Evolutionary conservation across 192 early-diverging fungal species (phyloP).

Genomic region (Jimgerdemannia lactiflua): DNA sequence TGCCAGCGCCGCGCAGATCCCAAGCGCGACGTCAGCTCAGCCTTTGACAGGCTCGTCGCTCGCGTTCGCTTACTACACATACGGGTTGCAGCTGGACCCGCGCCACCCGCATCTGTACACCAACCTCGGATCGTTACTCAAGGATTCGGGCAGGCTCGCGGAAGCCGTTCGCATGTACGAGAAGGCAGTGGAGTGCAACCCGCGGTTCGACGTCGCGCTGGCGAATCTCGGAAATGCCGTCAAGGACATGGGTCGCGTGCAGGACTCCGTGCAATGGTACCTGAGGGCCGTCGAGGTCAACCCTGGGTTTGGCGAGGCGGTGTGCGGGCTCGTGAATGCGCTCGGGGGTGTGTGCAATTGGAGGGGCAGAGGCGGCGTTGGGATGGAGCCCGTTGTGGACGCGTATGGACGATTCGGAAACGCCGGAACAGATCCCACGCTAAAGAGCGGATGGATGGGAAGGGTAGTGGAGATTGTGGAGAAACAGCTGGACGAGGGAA

Average conservation of each 20-base stretch:
- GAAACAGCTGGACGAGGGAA: slow-evolving; percentile 68
- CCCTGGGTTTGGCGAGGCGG: slow-evolving; percentile 89
- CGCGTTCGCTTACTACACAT: slow-evolving; percentile 83
- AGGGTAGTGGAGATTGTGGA: slow-evolving; percentile 76
- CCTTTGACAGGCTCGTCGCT: slow-evolving; percentile 68
- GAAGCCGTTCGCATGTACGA: slow-evolving; percentile 90
- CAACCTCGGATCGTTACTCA: slow-evolving; percentile 89
- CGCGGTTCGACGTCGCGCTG: slow-evolving; percentile 87
- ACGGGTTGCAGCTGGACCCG: slow-evolving; percentile 77
- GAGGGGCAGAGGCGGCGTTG: slow-evolving; percentile 73
- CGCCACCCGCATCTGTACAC: slow-evolving; percentile 90
- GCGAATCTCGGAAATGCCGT: slow-evolving; percentile 93
- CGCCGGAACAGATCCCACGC: slow-evolving; percentile 8
- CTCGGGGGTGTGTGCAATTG: slow-evolving; percentile 90
- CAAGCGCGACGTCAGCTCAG: slow-evolving; percentile 19
- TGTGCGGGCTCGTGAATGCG: slow-evolving; percentile 88
- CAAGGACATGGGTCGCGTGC: slow-evolving; percentile 89
- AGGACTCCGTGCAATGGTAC: slow-evolving; percentile 87
- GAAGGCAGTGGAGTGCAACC: slow-evolving; percentile 81
- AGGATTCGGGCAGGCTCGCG: slow-evolving; percentile 82
- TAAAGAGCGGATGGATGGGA: slow-evolving; percentile 65
- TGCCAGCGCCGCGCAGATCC: slow-evolving; percentile 38
- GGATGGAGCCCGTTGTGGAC: slow-evolving; percentile 32
- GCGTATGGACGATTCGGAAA: slow-evolving; percentile 28
- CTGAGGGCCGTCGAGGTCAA: slow-evolving; percentile 78